Conservation (phyloP, 1,284 basidiomycete genomes). For the Pseudomicrostroma phylloplanum region DNA sequence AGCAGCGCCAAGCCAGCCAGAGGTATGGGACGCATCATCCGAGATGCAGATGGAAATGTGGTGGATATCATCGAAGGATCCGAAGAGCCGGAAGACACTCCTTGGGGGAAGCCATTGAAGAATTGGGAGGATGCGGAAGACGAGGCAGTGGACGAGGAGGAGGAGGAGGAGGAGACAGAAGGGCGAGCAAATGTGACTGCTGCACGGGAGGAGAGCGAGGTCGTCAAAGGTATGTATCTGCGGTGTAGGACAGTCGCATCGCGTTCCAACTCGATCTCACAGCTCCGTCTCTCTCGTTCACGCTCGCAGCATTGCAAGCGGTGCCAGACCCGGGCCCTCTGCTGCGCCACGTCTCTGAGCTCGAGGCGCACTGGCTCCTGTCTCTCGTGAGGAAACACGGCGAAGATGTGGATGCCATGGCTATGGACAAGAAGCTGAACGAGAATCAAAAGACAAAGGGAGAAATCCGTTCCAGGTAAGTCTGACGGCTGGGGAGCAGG, state of each 20-base stretch:
- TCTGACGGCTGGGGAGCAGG: slow-evolving; percentile 6
- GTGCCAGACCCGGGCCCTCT: slow-evolving; percentile 55
- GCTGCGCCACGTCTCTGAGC: slow-evolving; percentile 63
- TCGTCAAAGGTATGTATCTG: slow-evolving; percentile 16
- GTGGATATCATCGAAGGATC: slow-evolving; percentile 68
- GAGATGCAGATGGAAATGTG: slow-evolving; percentile 75
- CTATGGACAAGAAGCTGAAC: slow-evolving; percentile 71
- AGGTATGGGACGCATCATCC: slow-evolving; percentile 75
- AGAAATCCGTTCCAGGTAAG: slow-evolving; percentile 59
- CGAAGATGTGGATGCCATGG: slow-evolving; percentile 69
- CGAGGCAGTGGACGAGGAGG: slow-evolving; percentile 8
- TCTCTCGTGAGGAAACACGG: slow-evolving; percentile 68
- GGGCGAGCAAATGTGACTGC: slow-evolving; percentile 5
- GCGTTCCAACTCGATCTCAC: neutral
- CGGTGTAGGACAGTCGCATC: neutral
- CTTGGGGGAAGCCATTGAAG: slow-evolving; percentile 47
- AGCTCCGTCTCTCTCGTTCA: neutral
- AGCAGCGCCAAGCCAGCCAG: slow-evolving; percentile 47
- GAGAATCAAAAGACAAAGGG: slow-evolving; percentile 78
- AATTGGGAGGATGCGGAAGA: slow-evolving; percentile 13
- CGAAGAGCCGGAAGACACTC: slow-evolving; percentile 52
- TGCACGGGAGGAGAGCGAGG: slow-evolving; percentile 9
- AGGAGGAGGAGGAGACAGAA: slow-evolving; percentile 11
- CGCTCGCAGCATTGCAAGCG: slow-evolving; percentile 55
- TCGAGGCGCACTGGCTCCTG: slow-evolving; percentile 66